Base-by-base conservation (phyloP, 257 asterid species). In the Solanum microdontum region DNA sequence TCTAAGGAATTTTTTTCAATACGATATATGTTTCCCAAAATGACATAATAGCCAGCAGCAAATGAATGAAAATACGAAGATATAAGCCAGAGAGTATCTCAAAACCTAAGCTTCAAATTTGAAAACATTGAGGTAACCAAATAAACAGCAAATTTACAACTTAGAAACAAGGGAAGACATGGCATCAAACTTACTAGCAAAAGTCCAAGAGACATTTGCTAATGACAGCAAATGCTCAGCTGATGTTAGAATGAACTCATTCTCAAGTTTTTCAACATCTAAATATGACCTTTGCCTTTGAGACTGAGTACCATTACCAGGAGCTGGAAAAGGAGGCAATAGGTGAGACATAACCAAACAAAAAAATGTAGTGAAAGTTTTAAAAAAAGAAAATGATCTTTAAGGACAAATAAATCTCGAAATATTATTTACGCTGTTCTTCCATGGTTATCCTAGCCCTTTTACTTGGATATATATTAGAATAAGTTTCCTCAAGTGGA, bases 261-360 rank as follows among this genome's bases (percentile, higher is more conserved):
- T 94, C 89, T 97, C 98, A 83, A 97, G 97, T 90, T 94, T 94
- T 91, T 93, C 97, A 82, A 92, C 91, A 88, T 95, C 97, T 79
- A 97, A 83, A 92, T 90, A 93, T 37, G 95, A 90, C 55, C 91
- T 91, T 86, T 76, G 91, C 91, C 91, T 91, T 84, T 88, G 94
- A 87, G 93, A 93, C 88, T 83, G 90, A 92, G 88, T 90, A 89
- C 88, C 95, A 87, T 87, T 92, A 48, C 89, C 90, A 90, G 94
- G 87, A 89, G 93, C 99, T 95, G 94, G 87, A 87, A 85, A 74
- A 88, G 86, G 85, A 76, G 87, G 83, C 80, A 75, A 66, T 55
- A 43, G 74, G 74, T 64, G 72, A 58, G 85, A 82, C 24, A n/a
- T 30, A 62, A 88, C 86, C 33, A 77, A 73, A 87, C 68, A 87